Percentiles rank a stretch among this genome's conserved stretches.
Conservation (phyloP, 305 asterid species). For the Nicotiana rustica region DNA sequence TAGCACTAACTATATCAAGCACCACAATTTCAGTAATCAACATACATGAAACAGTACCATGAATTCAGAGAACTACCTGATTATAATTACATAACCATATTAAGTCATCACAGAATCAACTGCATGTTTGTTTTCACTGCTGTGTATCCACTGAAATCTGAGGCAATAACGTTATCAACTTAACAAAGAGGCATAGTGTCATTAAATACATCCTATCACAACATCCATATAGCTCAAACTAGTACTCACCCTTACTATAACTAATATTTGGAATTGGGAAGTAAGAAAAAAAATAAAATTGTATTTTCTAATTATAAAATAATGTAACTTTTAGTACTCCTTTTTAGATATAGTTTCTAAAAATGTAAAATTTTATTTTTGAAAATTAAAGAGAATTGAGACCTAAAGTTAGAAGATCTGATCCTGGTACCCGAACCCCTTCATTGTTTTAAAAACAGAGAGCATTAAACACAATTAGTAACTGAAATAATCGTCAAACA, state of each 20-base stretch:
- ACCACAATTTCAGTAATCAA: background rate
- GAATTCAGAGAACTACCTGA: slow-evolving; percentile 4
- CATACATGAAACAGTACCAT: background rate
- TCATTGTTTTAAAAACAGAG: background rate
- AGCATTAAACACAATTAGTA: background rate
- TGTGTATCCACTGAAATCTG: background rate
- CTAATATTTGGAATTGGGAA: background rate
- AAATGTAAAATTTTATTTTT: background rate
- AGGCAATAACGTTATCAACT: background rate
- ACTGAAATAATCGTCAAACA: background rate
- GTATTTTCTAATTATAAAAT: too few relatives aligned
- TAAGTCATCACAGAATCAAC: background rate
- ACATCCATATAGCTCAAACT: background rate
- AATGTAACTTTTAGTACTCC: too few relatives aligned
- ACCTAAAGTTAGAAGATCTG: background rate
- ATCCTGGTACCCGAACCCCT: background rate
- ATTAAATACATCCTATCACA: background rate
- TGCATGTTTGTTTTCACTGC: background rate
- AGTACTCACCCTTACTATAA: background rate
- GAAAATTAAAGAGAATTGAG: background rate
- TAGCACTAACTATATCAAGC: background rate
- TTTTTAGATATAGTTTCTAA: background rate
- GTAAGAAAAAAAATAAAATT: too few relatives aligned
- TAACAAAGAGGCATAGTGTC: background rate
- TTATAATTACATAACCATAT: slow-evolving; percentile 5